These are phyloP conservation scores for Salix suchowensis DNA, from an alignment of 345 rosid species.

Conservation along the genomic window DNA sequence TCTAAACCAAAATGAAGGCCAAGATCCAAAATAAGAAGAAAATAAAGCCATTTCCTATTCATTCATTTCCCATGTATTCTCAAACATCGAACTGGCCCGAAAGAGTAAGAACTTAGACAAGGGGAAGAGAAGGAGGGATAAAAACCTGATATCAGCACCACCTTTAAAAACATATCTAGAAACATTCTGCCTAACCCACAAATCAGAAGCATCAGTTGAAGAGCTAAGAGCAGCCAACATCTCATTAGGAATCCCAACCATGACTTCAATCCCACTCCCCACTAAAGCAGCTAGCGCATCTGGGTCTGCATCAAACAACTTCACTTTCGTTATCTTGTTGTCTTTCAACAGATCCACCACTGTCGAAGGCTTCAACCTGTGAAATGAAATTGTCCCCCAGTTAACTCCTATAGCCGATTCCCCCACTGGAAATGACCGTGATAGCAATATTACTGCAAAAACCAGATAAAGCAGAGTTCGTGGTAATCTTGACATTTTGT, in stretches of 20 bases:
- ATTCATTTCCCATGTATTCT: background rate
- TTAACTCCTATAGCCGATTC: conserved; percentile 82
- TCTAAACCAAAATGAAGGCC: background rate
- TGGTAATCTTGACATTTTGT: conserved; percentile 24
- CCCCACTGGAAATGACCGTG: conserved; percentile 18
- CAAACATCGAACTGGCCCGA: background rate
- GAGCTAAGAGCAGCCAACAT: conserved; percentile 51
- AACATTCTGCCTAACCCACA: conserved; percentile 76
- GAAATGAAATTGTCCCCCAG: conserved; percentile 82
- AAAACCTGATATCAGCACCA: conserved; percentile 76
- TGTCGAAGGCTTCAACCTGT: conserved; percentile 66
- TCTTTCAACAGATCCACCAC: conserved; percentile 88
- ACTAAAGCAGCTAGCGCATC: conserved; percentile 49
- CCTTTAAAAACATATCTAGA: conserved; percentile 68
- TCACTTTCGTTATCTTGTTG: conserved; percentile 70
- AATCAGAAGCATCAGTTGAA: conserved; percentile 56
- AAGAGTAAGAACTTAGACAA: background rate
- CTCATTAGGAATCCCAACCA: conserved; percentile 90
- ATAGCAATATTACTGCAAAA: conserved; percentile 7
- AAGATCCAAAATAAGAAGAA: background rate
- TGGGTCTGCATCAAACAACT: conserved; percentile 84
- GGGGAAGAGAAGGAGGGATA: background rate
- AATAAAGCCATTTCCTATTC: background rate
- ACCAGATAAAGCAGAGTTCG: conserved; percentile 9
- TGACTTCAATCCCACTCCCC: conserved; percentile 83